Evolutionary conservation across 345 rosid genomes (phyloP).

Genomic region (Populus pruinosa): DNA sequence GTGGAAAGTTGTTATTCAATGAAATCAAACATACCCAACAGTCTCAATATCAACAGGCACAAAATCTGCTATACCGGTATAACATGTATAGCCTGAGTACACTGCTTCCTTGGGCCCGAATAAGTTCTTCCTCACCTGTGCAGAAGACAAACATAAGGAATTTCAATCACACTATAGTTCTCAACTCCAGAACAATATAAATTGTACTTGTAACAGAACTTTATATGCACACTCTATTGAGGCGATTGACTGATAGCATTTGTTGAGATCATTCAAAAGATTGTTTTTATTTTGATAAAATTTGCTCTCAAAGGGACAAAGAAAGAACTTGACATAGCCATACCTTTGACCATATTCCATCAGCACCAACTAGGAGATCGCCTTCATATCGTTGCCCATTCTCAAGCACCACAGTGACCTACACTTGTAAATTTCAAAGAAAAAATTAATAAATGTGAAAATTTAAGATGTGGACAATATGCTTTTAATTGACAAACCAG

Average conservation of each 20-base stretch:
- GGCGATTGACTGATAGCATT: neutral
- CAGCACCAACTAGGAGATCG: slow-evolving; percentile 89
- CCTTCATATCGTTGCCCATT: slow-evolving; percentile 70
- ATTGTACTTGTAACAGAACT: neutral
- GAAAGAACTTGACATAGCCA: neutral
- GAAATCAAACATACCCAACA: slow-evolving; percentile 62
- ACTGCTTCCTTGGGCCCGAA: slow-evolving; percentile 69
- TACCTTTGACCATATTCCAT: slow-evolving; percentile 99
- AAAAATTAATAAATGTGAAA: neutral
- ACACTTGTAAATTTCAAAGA: slow-evolving; percentile 23
- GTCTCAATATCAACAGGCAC: slow-evolving; percentile 86
- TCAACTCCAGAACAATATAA: neutral
- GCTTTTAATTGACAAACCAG: slow-evolving; percentile 2
- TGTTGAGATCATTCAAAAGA: slow-evolving; percentile 3
- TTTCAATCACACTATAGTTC: neutral
- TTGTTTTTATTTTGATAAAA: neutral
- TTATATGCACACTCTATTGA: neutral
- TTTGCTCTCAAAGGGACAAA: neutral
- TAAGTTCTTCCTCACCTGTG: slow-evolving; percentile 74
- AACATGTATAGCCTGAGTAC: slow-evolving; percentile 90
- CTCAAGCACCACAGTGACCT: slow-evolving; percentile 82
- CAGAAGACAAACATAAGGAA: neutral
- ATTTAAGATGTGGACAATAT: neutral
- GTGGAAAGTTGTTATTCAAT: slow-evolving; percentile 3
- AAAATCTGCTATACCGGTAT: slow-evolving; percentile 91